Percentiles rank a stretch among this genome's conserved stretches.
These are phyloP conservation scores for Saccharomycopsis schoenii DNA, from an alignment of 805 yeast genomes.

Conservation along the genomic window DNA sequence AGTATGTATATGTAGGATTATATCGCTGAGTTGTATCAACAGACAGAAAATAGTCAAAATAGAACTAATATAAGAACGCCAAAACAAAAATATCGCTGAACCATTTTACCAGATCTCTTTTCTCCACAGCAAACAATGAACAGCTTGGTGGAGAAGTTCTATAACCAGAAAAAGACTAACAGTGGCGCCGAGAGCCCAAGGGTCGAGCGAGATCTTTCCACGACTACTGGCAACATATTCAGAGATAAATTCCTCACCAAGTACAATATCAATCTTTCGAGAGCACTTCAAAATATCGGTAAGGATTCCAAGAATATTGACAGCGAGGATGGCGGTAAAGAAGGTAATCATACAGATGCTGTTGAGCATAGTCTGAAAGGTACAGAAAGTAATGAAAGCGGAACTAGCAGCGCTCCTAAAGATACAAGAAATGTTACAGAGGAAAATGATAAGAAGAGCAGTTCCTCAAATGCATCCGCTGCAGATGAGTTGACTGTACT, in stretches of 20 bases:
- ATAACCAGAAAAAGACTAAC: background rate
- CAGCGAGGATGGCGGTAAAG: too few relatives aligned
- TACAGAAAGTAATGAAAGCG: background rate
- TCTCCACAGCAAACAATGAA: background rate
- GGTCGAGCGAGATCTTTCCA: too few relatives aligned
- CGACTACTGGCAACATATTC: background rate
- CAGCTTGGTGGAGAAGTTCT: conserved; percentile 2
- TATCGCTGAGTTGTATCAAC: too few relatives aligned
- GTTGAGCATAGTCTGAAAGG: too few relatives aligned
- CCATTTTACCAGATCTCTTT: too few relatives aligned
- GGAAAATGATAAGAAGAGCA: background rate
- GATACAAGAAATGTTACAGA: background rate
- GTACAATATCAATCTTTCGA: too few relatives aligned
- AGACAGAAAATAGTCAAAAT: too few relatives aligned
- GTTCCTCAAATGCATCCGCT: background rate
- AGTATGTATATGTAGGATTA: too few relatives aligned
- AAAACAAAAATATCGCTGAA: too few relatives aligned
- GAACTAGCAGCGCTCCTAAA: too few relatives aligned
- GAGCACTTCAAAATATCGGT: background rate
- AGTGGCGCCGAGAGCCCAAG: background rate
- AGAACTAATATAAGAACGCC: too few relatives aligned
- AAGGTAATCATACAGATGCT: too few relatives aligned
- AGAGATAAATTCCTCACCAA: background rate
- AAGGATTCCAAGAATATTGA: background rate
- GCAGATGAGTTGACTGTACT: background rate